Base-by-base conservation (phyloP, 2,329 filamentous ascomycete species). In the Penicillium griseofulvum region DNA sequence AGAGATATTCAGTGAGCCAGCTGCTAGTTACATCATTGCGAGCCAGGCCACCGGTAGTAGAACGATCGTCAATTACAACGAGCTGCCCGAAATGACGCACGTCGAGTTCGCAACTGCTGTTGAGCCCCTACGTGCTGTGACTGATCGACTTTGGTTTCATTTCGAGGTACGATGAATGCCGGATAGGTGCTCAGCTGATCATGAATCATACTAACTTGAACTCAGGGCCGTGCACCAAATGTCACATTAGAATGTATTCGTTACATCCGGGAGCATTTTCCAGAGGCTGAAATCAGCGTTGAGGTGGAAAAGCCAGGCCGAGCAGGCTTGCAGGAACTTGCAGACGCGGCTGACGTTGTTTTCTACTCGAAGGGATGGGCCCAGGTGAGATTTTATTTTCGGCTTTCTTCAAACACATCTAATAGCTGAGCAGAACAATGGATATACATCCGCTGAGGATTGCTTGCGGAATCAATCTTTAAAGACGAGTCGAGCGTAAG, bases 291-390 rank as follows among this genome's bases (percentile, higher is more conserved):
- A 44, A 75, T 90, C 66, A 91, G 87, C 68, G 83, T 90, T 51
- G 88, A 91, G 71, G 75, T 88, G 39, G 88, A 91, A 74, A 90
- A 89, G 68, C 87, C 87, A 2, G 79, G 78, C 12, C 80, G 88
- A 11, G 69, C 73, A 28, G 86, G 85, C 2, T 76, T 90, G 52
- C 73, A 77, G 47, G 76, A 82, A 28, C 78, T 90, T 45, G 86
- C 86, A 26, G 76, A 76, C 36, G 77, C 81, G 62, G 87, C 86
- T 24, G 85, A 90, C 65, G 80, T 89, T 17, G 83, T 90, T n/a
- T 89, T 90, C 69, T 90, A 87, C 72, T 89, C 87, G 12, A 83
- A 81, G 64, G 79, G 78, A 48, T 91, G 88, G 87, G 87, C 87
- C 56, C 81, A 86, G 76, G 86, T 87, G 14, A 72, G 72, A 28